Evolutionary conservation across 306 rosid genomes (phyloP), one percentile per base, ranked within the genome.

Genomic region (Vigna angularis): DNA sequence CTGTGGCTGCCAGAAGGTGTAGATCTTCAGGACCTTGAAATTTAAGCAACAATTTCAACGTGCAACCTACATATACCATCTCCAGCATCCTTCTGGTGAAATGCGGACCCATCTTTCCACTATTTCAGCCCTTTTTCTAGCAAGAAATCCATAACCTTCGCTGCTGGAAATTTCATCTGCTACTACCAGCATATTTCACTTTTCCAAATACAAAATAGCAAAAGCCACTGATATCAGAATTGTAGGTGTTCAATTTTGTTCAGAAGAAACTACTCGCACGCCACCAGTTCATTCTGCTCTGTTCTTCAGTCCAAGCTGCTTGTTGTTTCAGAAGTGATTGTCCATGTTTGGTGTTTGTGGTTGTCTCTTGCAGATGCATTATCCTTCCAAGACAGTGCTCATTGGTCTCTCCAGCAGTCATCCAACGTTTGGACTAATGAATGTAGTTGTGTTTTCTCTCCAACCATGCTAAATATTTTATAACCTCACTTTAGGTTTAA

Each of bases 361-460:
- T 28, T 70, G 6, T 17, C 32, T 32, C 62, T 50, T 30, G 17
- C 32, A 12, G 44, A 24, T 34, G 38, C 26, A 63, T 10, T 71
- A 52, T 52, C 34, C 32, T 44, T 70, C 56, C 64, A 52, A 38
- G 30, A 34, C 62, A 34, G 66, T 55, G 48, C 38, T 55, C 34
- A 14, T 72, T 72, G 16, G 38, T 42, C 67, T 55, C 12, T 42
- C 44, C 44, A 72, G 65, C 65, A 53, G 51, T 52, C 45, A 52
- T 71, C 8, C 14, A 53, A 20, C 53, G 51, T 53, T 53, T 53
- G 20, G 14, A 7, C 53, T 52, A 34, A 18, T 48, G 52, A 15
- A 30, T 10, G 34, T 52, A 52, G 63, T 24, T 68, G 40, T 68
- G 40, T 18, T 52, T 6, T 32, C 17, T n/a, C 18, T 5, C 76